Conservation (phyloP, 306 rosid species). For the Cicer cuneatum region DNA sequence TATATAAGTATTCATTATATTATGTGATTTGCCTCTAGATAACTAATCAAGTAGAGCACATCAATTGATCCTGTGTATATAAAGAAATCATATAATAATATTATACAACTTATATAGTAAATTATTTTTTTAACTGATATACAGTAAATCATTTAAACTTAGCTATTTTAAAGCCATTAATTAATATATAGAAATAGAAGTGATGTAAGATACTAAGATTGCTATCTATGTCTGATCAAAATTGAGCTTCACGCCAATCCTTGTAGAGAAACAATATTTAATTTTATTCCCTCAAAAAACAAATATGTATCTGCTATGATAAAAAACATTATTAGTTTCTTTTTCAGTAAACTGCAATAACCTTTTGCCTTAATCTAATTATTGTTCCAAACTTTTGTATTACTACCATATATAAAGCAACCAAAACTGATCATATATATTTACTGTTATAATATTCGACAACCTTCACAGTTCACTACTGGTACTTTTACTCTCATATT, state of each 20-base stretch:
- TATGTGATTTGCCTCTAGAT: no score
- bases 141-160: background rate
- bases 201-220: no score
- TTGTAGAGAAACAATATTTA: slow-evolving; percentile 77
- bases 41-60: no score
- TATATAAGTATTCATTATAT: no score
- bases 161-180: no score
- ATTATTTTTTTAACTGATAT: no score
- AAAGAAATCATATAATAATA: background rate
- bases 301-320: slow-evolving; percentile 71
- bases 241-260: slow-evolving; percentile 59
- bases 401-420: slow-evolving; percentile 50
- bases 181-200: no score
- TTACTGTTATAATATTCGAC: no score
- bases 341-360: slow-evolving; percentile 56
- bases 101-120: background rate
- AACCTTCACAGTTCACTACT: no score
- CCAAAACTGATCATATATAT: slow-evolving; percentile 24
- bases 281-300: slow-evolving; percentile 81
- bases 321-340: slow-evolving; percentile 60
- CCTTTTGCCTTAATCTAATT: slow-evolving; percentile 73
- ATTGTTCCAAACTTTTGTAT: slow-evolving; percentile 37
- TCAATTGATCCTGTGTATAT: no score
- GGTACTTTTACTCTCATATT: no score
- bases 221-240: slow-evolving; percentile 10